Conservation (phyloP, 106 monocot genomes). For the Dioscorea dumetorum region DNA sequence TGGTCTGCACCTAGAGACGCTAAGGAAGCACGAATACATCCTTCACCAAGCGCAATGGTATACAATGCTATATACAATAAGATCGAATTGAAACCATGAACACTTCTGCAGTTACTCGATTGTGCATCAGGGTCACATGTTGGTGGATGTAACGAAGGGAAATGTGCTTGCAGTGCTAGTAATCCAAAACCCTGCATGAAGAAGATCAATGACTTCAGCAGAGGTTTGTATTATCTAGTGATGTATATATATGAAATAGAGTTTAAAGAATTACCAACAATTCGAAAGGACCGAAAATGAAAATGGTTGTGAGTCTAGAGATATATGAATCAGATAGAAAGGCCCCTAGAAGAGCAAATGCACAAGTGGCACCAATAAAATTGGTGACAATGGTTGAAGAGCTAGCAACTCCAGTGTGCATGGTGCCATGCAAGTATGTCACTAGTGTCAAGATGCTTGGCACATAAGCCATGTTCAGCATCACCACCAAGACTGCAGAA, state of each 20-base stretch:
- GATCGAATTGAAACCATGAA: slow-evolving; percentile 33
- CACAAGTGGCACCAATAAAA: slow-evolving; percentile 38
- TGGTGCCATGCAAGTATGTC: slow-evolving; percentile 45
- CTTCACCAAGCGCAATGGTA: slow-evolving; percentile 53
- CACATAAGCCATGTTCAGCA: slow-evolving; percentile 29
- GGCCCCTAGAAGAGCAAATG: slow-evolving; percentile 56
- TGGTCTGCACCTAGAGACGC: slow-evolving; percentile 76
- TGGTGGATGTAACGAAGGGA: slow-evolving; percentile 53
- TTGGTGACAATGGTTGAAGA: slow-evolving; percentile 54
- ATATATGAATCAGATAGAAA: slow-evolving; percentile 71
- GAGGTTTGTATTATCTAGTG: background rate
- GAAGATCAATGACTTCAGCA: background rate
- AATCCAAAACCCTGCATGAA: slow-evolving; percentile 43
- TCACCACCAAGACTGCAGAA: slow-evolving; percentile 33
- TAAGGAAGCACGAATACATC: slow-evolving; percentile 42
- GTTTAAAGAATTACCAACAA: slow-evolving; percentile 30
- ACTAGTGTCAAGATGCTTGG: slow-evolving; percentile 45
- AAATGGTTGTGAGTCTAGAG: slow-evolving; percentile 48
- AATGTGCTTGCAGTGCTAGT: slow-evolving; percentile 74
- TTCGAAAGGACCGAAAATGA: slow-evolving; percentile 57
- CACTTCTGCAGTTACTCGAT: slow-evolving; percentile 30
- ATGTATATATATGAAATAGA: background rate
- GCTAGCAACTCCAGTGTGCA: slow-evolving; percentile 54
- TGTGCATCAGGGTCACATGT: slow-evolving; percentile 25
- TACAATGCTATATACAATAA: slow-evolving; percentile 47